Conservation (phyloP, 2,329 filamentous ascomycete genomes). For the Basipetospora chlamydospora region DNA sequence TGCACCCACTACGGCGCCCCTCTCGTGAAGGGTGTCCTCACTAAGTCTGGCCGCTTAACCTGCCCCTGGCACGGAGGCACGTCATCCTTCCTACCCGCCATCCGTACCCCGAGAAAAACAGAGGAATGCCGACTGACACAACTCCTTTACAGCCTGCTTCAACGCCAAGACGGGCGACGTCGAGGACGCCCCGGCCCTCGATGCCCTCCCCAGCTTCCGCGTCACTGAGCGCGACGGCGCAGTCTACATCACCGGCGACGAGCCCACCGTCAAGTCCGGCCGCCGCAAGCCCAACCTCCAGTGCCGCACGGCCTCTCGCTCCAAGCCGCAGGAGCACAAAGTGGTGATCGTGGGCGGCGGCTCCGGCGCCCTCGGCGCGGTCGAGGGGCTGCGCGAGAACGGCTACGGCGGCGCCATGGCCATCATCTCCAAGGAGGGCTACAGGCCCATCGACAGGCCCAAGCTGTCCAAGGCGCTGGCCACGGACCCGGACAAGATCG, state of each 20-base stretch:
- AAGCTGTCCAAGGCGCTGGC: constrained; percentile 92
- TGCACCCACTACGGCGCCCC: constrained; percentile 92
- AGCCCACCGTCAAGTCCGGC: constrained; percentile 62
- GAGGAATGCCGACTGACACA: too few species aligned
- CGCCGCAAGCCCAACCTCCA: constrained; percentile 60
- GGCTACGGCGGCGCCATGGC: constrained; percentile 72
- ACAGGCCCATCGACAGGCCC: constrained; percentile 80
- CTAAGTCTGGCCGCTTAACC: constrained; percentile 66
- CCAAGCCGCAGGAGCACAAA: constrained; percentile 38
- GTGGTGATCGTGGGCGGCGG: constrained; percentile 84
- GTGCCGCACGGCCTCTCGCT: constrained; percentile 38
- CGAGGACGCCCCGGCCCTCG: constrained; percentile 83
- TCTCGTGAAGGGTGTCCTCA: constrained; percentile 71
- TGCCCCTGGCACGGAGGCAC: constrained; percentile 94
- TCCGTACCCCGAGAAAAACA: too few species aligned
- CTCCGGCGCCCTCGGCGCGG: constrained; percentile 64
- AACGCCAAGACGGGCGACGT: constrained; percentile 80
- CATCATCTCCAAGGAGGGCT: constrained; percentile 69
- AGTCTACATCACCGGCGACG: constrained; percentile 72
- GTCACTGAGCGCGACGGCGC: constrained; percentile 67
- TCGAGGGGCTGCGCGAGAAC: constrained; percentile 70
- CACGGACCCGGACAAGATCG: constrained; percentile 63
- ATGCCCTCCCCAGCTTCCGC: constrained; percentile 72
- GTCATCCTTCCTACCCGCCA: constrained; percentile 12
- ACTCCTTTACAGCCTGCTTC: constrained; percentile 89